Base-by-base conservation (phyloP, 2,329 filamentous ascomycete genomes). In the Rhinocladiella similis region DNA sequence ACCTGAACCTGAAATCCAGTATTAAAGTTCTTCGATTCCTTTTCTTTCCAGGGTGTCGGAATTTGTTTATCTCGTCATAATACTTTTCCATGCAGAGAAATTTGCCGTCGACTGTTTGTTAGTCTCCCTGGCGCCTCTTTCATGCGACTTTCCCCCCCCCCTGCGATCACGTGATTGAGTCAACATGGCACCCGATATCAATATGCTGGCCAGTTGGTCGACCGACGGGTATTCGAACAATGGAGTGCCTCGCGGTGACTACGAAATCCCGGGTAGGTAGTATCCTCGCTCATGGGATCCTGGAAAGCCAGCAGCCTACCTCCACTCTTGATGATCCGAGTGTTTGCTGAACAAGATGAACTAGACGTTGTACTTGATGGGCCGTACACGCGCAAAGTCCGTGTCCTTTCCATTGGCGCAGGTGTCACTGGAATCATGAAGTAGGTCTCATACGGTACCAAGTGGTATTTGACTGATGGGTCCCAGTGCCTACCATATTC, bases 401-500 rank as follows among this genome's bases (percentile, higher is more conserved):
- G 72, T 41, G 73, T 79, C 2, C 58, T 81, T 38, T 78, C 74
- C 7, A 78, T 80, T 52, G 78, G 78, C 27, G 77, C 73, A 3
- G 78, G 77, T 5, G 69, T 79, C 1, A 75, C 73, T 9, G 77
- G 59, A 10, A 46, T 46, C 10, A 46, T 46, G 43, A 46, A 46
- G 38, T 41, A 41, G n/a, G 38, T 18, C 5, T 41, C 5, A 12
- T 19, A 41, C 14, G 18, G 2, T n/a, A 16, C 10, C 12, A 16
- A 41, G 38, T 3, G 4, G 3, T 3, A 41, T 18, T 19, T 41
- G 18, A 76, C 6, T 78, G 79, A 12, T 64, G 76, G 86, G 7
- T 41, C 38, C n/a, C 10, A 41, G 38, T 78, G 90, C 91, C 93
- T 63, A 63, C 22, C 54, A 60, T 35, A 63, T 64, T n/a, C 60